Conservation (phyloP, 768 basidiomycete genomes). For the Phlegmacium glaucopus region DNA sequence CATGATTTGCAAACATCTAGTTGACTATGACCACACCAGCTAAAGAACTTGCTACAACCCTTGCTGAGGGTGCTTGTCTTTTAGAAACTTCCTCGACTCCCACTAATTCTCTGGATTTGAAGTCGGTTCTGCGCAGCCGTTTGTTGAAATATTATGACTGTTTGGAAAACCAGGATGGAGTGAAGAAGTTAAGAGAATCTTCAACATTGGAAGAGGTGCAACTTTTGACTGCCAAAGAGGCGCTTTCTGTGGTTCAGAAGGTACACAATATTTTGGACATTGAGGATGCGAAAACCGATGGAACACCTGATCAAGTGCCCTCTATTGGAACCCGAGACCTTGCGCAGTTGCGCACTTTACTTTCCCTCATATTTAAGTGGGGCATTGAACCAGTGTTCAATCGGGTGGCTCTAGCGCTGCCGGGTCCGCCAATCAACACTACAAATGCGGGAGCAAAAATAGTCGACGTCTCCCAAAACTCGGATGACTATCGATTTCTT, state of each 20-base stretch:
- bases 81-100: slow-evolving; percentile 29
- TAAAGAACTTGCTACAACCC: slow-evolving; percentile 23
- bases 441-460: slow-evolving; percentile 28
- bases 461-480: slow-evolving; percentile 40
- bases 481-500: slow-evolving; percentile 42
- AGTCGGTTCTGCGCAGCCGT: slow-evolving; percentile 35
- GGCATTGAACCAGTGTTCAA: slow-evolving; percentile 53
- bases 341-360: slow-evolving; percentile 53
- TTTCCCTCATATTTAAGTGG: slow-evolving; percentile 74
- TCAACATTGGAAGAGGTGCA: slow-evolving; percentile 39
- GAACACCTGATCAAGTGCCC: slow-evolving; percentile 17
- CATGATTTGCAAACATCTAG: no score
- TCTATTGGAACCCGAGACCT: slow-evolving; percentile 68
- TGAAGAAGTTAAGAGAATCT: slow-evolving; percentile 3
- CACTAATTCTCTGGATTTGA: slow-evolving; percentile 26
- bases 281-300: slow-evolving; percentile 2
- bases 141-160: slow-evolving; percentile 38
- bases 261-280: slow-evolving; percentile 42
- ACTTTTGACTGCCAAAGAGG: slow-evolving; percentile 51
- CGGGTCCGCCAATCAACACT: slow-evolving; percentile 18
- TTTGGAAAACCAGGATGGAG: slow-evolving; percentile 6
- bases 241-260: slow-evolving; percentile 45
- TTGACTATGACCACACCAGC: not conserved
- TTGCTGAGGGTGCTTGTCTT: slow-evolving; percentile 33
- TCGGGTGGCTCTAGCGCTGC: slow-evolving; percentile 40